Evolutionary conservation across 768 basidiomycete species (phyloP).

Genomic region (Thelephora aurantiotincta): DNA sequence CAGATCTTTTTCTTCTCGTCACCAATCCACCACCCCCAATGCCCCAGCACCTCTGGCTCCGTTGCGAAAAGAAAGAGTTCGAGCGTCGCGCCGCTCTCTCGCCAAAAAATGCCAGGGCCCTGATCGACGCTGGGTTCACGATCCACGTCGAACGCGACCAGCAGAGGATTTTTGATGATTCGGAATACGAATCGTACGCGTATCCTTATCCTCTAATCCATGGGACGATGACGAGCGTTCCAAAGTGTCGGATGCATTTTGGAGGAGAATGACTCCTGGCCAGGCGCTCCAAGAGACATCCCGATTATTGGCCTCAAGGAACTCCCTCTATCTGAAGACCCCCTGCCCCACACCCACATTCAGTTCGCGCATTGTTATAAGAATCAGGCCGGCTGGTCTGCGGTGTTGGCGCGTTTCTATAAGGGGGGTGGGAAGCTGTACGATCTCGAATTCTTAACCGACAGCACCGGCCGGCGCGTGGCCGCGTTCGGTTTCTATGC

Average conservation of each 20-base stretch:
- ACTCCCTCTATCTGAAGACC: constrained; percentile 67
- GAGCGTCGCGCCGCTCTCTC: constrained; percentile 90
- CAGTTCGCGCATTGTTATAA: constrained; percentile 99
- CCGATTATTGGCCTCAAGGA: constrained; percentile 96
- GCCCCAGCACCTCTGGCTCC: constrained; percentile 63
- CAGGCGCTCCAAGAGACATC: constrained; percentile 52
- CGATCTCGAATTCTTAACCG: constrained; percentile 91
- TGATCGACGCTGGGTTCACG: constrained; percentile 82
- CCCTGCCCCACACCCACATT: constrained; percentile 89
- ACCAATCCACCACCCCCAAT: constrained; percentile 26
- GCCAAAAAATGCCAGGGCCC: constrained; percentile 76
- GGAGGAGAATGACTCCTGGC: constrained; percentile 82
- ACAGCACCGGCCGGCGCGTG: constrained; percentile 73
- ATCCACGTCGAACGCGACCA: constrained; percentile 87
- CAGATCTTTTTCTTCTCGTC: background rate
- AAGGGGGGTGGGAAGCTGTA: constrained; percentile 77
- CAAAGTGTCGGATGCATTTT: constrained; percentile 81
- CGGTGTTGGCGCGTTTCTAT: constrained; percentile 75
- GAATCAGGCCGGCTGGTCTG: constrained; percentile 82
- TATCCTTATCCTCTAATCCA: background rate
- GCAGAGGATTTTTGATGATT: constrained; percentile 88
- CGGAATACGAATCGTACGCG: constrained; percentile 84
- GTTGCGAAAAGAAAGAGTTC: constrained; percentile 94
- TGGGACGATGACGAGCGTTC: constrained; percentile 3
- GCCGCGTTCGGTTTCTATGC: constrained; percentile 98